Evolutionary conservation across 805 yeast species (phyloP).

Genomic region (Yamadazyma ubonensis): DNA sequence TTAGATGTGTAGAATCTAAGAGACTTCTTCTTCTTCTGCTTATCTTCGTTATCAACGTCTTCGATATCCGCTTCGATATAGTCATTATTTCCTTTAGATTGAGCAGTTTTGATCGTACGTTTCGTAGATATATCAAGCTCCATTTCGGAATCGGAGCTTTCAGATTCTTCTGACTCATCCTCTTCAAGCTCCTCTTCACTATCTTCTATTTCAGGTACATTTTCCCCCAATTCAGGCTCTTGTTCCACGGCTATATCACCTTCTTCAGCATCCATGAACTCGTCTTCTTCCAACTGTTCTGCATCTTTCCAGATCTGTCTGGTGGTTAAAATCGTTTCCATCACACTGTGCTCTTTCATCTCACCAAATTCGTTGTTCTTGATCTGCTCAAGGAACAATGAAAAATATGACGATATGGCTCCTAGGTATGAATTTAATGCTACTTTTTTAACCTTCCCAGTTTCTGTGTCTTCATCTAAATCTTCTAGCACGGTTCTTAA

Average conservation of each 20-base stretch:
- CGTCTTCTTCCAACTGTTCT: slow-evolving; percentile 40
- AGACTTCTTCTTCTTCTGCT: slow-evolving; percentile 72
- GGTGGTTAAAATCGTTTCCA: slow-evolving; percentile 79
- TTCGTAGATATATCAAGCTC: slow-evolving; percentile 53
- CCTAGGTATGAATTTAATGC: slow-evolving; percentile 82
- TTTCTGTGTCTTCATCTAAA: slow-evolving; percentile 27
- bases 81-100: slow-evolving; percentile 40
- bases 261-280: slow-evolving; percentile 8
- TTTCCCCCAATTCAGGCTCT: too few relatives aligned
- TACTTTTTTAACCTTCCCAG: slow-evolving; percentile 51
- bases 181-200: slow-evolving; percentile 21
- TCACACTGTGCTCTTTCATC: slow-evolving; percentile 85
- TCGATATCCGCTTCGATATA: slow-evolving; percentile 70
- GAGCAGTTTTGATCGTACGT: slow-evolving; percentile 46
- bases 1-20: slow-evolving; percentile 95
- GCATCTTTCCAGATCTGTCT: slow-evolving; percentile 92
- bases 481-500: slow-evolving; percentile 21
- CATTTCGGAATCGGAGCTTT: slow-evolving; percentile 27
- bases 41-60: slow-evolving; percentile 84
- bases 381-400: slow-evolving; percentile 62
- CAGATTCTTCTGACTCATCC: slow-evolving; percentile 18
- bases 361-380: slow-evolving; percentile 50
- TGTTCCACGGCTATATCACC: slow-evolving; percentile 11
- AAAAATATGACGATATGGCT: slow-evolving; percentile 73
- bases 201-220: slow-evolving; percentile 14